Base-by-base conservation (phyloP, 179 eudicot genomes). In the Corrigiola litoralis region DNA sequence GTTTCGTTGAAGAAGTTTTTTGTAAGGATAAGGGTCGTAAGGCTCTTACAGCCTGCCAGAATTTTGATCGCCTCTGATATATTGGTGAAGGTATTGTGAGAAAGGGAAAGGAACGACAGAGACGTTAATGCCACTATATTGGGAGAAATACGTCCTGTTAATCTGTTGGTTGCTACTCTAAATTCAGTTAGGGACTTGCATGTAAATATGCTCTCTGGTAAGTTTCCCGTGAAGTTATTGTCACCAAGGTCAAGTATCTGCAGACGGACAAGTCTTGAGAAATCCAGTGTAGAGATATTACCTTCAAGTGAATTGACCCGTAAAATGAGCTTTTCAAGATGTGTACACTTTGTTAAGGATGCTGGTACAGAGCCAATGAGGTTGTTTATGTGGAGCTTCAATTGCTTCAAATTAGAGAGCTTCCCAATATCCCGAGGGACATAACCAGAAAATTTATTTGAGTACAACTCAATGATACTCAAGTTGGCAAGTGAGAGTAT, bases 131-230 rank as follows among this genome's bases (percentile, higher is more conserved):
- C 56, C 6, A 20, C 48, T 36, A 85, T 71, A 1, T 72, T 77
- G 2, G 85, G 82, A 12, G 75, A 68, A 63, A 90, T 70, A 61
- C 79, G 72, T 34, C 97, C 97, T 8, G 52, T 62, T 10, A 90
- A 78, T 14, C 34, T 54, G 72, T 88, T 88, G 18, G 67, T 53
- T 16, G 92, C 84, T 58, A 90, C 79, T 12, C 97, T 85, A 47
- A 90, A 40, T 29, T 95, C 97, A 16, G 82, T 74, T 9, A 90
- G 72, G 4, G 87, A 81, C 68, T 69, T 84, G 88, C 95, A 88
- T 9, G 71, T 70, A 62, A 72, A 85, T 49, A 88, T 71, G 69
- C 79, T 85, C 21, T 51, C 60, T 5, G 97, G 97, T 65, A 90
- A 58, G 17, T 56, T 71, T 20, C 97, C 97, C 0, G 60, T 70